A percentile compares a stretch with the other conserved stretches of the same genome.
These are phyloP conservation scores for Lachancea dasiensis DNA, from an alignment of 805 yeast species.

Conservation along the genomic window DNA sequence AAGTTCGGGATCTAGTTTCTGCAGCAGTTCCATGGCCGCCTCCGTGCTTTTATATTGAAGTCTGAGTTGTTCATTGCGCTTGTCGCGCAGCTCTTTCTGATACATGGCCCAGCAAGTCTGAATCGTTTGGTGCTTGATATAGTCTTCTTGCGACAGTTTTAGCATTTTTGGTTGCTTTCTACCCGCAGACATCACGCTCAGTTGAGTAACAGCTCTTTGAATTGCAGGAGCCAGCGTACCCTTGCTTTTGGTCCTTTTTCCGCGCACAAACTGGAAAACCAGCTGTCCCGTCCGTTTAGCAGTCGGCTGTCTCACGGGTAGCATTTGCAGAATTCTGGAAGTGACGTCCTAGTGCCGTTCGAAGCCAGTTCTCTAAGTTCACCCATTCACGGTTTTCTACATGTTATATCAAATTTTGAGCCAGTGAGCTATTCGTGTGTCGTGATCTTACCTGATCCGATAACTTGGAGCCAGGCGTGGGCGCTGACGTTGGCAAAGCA, in stretches of 20 bases:
- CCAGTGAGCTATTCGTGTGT: too few species aligned
- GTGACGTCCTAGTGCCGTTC: too few species aligned
- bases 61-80: slow-evolving; percentile 38
- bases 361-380: too few species aligned
- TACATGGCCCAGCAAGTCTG: slow-evolving; percentile 73
- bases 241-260: slow-evolving; percentile 43
- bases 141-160: slow-evolving; percentile 66
- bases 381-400: too few species aligned
- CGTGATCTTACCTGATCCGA: too few species aligned
- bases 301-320: slow-evolving; percentile 1
- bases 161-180: slow-evolving; percentile 83
- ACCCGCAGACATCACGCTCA: slow-evolving; percentile 79
- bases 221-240: slow-evolving; percentile 40
- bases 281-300: slow-evolving; percentile 9
- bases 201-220: slow-evolving; percentile 43
- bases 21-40: slow-evolving; percentile 68
- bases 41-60: slow-evolving; percentile 61
- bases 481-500: too few species aligned
- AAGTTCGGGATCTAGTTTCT: slow-evolving; percentile 45
- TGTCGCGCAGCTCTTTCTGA: slow-evolving; percentile 46
- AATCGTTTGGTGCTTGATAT: slow-evolving; percentile 76
- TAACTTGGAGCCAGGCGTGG: too few species aligned
- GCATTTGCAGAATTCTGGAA: background rate
- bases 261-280: slow-evolving; percentile 34
- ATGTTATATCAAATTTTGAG: too few species aligned